Percentiles rank a stretch among this genome's conserved stretches.
Evolutionary conservation across 805 yeast genomes (phyloP).

Genomic region (Metschnikowia cerradonensis): DNA sequence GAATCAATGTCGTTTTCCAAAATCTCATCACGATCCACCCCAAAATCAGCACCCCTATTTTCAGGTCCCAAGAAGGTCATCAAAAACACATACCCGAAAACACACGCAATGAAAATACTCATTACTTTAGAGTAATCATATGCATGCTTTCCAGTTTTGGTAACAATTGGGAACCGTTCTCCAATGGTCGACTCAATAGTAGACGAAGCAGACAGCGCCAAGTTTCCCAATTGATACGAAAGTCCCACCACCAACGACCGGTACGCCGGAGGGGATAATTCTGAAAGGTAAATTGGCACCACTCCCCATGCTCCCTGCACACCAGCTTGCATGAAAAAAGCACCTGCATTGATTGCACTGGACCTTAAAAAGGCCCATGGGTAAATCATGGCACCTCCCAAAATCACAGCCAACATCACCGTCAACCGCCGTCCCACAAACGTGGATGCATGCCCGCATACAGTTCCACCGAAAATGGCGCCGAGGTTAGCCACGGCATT

Average conservation of each 20-base stretch:
- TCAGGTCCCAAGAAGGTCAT: conserved; percentile 58
- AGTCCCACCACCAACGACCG: conserved; percentile 24
- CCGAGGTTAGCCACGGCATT: conserved; percentile 41
- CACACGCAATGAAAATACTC: conserved; percentile 67
- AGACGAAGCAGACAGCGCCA: conserved; percentile 66
- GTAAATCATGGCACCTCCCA: conserved; percentile 39
- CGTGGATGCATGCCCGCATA: conserved; percentile 43
- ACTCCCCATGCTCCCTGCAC: conserved; percentile 78
- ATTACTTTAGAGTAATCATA: conserved; percentile 67
- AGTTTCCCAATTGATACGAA: conserved; percentile 68
- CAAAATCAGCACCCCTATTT: conserved; percentile 22
- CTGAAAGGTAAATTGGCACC: conserved; percentile 61
- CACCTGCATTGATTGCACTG: conserved; percentile 52
- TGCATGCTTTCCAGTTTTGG: conserved; percentile 17
- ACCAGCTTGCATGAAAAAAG: conserved; percentile 59
- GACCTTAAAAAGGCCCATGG: conserved; percentile 25
- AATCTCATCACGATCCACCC: conserved; percentile 13
- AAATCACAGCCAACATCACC: conserved; percentile 27
- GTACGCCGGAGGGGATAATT: conserved; percentile 49
- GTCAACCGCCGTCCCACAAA: conserved; percentile 36
- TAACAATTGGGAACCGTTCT: conserved; percentile 49
- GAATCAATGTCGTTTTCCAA: conserved; percentile 9
- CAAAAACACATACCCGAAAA: conserved; percentile 48
- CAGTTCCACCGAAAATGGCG: conserved; percentile 38
- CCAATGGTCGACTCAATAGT: conserved; percentile 69